Conservation (phyloP, 371 early-diverging fungal species). For the Nematocida major region DNA sequence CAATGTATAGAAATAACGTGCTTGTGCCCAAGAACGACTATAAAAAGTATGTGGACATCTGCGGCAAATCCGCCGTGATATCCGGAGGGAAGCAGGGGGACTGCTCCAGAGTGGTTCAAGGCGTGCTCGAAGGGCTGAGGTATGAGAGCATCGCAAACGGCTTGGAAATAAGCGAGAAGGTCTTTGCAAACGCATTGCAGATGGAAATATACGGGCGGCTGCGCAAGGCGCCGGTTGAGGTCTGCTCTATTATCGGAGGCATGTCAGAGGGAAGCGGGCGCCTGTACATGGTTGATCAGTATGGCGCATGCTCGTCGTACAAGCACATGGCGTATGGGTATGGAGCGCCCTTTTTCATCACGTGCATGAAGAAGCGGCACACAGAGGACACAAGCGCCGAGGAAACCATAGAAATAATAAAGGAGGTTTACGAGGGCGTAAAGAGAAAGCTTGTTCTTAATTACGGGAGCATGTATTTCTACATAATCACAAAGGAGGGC, state of each 20-base stretch:
- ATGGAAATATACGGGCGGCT: slow-evolving; percentile 36
- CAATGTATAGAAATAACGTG: slow-evolving; percentile 41
- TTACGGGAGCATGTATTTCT: slow-evolving; percentile 40
- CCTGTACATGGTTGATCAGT: slow-evolving; percentile 52
- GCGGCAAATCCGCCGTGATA: slow-evolving; percentile 37
- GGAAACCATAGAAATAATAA: slow-evolving; percentile 38
- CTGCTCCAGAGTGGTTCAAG: slow-evolving; percentile 36
- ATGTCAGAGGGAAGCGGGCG: slow-evolving; percentile 14
- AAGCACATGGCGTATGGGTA: slow-evolving; percentile 54
- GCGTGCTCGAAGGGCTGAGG: slow-evolving; percentile 38
- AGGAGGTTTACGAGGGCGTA: slow-evolving; percentile 52
- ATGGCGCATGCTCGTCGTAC: slow-evolving; percentile 51
- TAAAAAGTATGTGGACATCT: slow-evolving; percentile 46
- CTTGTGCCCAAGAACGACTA: slow-evolving; percentile 50
- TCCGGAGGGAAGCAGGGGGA: slow-evolving; percentile 58
- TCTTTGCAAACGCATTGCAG: slow-evolving; percentile 51
- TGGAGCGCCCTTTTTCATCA: slow-evolving; percentile 52
- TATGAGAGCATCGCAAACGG: slow-evolving; percentile 49
- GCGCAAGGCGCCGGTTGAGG: slow-evolving; percentile 42
- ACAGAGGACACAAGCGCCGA: slow-evolving; percentile 37
- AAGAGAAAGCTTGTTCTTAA: slow-evolving; percentile 54
- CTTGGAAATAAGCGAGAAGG: slow-evolving; percentile 39
- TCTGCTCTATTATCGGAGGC: slow-evolving; percentile 46
- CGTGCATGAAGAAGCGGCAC: slow-evolving; percentile 53
- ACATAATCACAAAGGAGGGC: slow-evolving; percentile 42